Conservation (phyloP, 495 filamentous ascomycete species). For the Aspergillus asperescens region DNA sequence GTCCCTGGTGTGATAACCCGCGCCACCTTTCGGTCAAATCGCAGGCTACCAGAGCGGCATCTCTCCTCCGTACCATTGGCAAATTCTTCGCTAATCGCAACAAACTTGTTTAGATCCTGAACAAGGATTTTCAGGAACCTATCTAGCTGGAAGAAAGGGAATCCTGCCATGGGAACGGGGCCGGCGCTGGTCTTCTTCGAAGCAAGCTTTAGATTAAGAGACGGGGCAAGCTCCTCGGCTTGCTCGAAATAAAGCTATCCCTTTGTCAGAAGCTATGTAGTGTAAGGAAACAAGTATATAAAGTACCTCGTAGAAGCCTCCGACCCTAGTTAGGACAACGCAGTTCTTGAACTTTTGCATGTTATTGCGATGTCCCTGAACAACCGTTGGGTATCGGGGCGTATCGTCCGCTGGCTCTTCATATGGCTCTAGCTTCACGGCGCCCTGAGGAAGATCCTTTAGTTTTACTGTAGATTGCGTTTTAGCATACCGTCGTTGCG, state of each 20-base stretch:
- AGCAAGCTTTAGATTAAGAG: conserved; percentile 85
- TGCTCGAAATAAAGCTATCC: conserved; percentile 81
- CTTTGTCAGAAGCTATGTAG: neutral
- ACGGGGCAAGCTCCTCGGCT: conserved; percentile 78
- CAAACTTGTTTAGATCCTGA: conserved; percentile 80
- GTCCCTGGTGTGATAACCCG: conserved; percentile 92
- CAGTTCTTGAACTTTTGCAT: conserved; percentile 88
- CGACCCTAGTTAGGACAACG: conserved; percentile 83
- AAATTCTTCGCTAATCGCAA: conserved; percentile 93
- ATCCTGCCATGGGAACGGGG: conserved; percentile 84
- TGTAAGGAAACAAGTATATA: neutral
- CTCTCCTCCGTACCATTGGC: conserved; percentile 60
- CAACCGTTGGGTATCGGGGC: conserved; percentile 74
- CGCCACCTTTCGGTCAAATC: conserved; percentile 78
- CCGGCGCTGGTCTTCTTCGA: conserved; percentile 69
- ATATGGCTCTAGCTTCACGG: conserved; percentile 44
- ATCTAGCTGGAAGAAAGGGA: conserved; percentile 88
- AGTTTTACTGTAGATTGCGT: conserved; percentile 52
- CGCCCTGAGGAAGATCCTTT: conserved; percentile 62
- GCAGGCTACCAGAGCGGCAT: conserved; percentile 64
- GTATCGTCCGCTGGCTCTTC: conserved; percentile 43
- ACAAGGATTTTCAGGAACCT: conserved; percentile 89
- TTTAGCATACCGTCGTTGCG: conserved; percentile 40
- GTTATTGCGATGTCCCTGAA: conserved; percentile 84
- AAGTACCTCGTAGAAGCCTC: conserved; percentile 82